Percentiles rank a stretch among this genome's conserved stretches.
Evolutionary conservation across 2,329 filamentous ascomycete genomes (phyloP).

Genomic region (Ophiocordyceps robertsii): DNA sequence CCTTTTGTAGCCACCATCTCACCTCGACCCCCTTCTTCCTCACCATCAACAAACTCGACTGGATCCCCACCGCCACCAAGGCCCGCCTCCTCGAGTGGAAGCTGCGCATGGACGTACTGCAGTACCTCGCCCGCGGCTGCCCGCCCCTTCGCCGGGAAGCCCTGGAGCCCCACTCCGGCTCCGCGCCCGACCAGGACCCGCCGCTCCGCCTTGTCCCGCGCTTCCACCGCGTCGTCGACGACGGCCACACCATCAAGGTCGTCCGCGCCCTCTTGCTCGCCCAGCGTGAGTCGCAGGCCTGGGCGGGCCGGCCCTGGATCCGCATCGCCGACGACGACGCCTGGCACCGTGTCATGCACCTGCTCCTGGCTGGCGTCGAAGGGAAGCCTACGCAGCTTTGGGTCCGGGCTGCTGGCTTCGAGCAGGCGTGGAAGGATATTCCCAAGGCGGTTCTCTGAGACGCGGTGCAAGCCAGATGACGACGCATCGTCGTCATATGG

Average conservation of each 20-base stretch:
- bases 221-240: conserved; percentile 44
- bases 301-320: conserved; percentile 31
- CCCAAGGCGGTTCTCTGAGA: conserved; percentile 5
- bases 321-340: conserved; percentile 38
- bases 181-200: conserved; percentile 26
- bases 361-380: conserved; percentile 51
- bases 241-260: conserved; percentile 73
- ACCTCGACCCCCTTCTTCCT: conserved; percentile 64
- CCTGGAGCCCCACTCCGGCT: conserved; percentile 39
- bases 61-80: conserved; percentile 47
- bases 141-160: conserved; percentile 43
- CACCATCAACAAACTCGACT: conserved; percentile 46
- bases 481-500: too few species aligned
- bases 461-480: too few species aligned
- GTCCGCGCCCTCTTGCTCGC: conserved; percentile 56
- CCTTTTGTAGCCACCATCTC: conserved; percentile 51
- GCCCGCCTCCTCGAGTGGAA: conserved; percentile 70
- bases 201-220: conserved; percentile 33
- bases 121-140: conserved; percentile 57
- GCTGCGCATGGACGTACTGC: conserved; percentile 56
- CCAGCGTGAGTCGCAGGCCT: conserved; percentile 34
- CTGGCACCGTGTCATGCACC: conserved; percentile 47
- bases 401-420: conserved; percentile 49
- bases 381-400: conserved; percentile 32
- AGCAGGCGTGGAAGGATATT: conserved; percentile 47